Conservation (phyloP, 805 yeast genomes). For the Nakazawaea pomicola region DNA sequence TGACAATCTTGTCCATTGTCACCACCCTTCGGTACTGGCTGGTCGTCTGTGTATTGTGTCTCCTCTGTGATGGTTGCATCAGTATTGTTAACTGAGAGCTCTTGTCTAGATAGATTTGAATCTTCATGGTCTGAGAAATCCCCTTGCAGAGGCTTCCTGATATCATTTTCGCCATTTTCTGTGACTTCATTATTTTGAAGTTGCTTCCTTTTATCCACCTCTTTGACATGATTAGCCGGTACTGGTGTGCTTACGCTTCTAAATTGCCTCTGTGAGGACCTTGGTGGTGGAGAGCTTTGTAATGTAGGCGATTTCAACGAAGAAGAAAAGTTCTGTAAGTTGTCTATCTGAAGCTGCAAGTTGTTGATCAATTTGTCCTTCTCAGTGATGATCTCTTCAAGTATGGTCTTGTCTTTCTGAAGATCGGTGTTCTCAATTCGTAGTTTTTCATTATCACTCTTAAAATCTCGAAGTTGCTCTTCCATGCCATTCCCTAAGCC, state of each 20-base stretch:
- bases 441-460: conserved; percentile 3
- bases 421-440: conserved; percentile 1
- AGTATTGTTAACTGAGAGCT: neutral
- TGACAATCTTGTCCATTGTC: neutral
- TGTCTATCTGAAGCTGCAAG: conserved; percentile 9
- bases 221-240: neutral
- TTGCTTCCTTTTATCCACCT: neutral
- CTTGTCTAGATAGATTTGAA: too few species aligned
- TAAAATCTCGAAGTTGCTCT: neutral
- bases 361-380: conserved; percentile 12
- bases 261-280: conserved; percentile 31
- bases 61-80: conserved; percentile 2
- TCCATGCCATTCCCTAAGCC: neutral
- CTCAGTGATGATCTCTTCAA: conserved; percentile 8
- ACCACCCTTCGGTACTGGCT: too few species aligned
- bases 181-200: neutral
- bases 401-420: conserved; percentile 4
- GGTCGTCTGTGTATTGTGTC: too few species aligned
- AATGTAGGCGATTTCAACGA: conserved; percentile 3
- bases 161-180: neutral
- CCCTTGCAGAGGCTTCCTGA: neutral
- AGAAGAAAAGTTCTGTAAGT: conserved; percentile 4
- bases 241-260: conserved; percentile 8
- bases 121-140: neutral
- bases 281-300: conserved; percentile 25